These are phyloP conservation scores for Taphrina wiesneri DNA, from an alignment of 1,139 yeast genomes.

Conservation along the genomic window DNA sequence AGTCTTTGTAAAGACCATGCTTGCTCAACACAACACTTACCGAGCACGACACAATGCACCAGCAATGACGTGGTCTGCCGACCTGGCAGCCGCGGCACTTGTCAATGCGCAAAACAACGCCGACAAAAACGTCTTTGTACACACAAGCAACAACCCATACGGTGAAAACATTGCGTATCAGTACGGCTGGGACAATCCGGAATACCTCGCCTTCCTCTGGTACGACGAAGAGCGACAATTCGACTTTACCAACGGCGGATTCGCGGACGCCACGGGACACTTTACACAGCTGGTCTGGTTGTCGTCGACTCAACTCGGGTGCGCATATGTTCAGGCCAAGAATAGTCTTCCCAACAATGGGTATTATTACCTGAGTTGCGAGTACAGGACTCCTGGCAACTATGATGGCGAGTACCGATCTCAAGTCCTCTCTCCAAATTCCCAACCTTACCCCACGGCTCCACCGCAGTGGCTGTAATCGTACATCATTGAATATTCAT, in stretches of 20 bases:
- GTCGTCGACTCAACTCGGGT: slow-evolving; percentile 60
- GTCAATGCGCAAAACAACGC: slow-evolving; percentile 64
- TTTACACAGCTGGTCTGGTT: slow-evolving; percentile 78
- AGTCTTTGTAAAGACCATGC: slow-evolving; percentile 43
- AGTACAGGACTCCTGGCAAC: slow-evolving; percentile 64
- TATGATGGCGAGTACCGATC: slow-evolving; percentile 9
- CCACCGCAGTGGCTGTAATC: slow-evolving; percentile 3
- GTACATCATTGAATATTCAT: neutral
- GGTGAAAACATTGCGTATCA: slow-evolving; percentile 67
- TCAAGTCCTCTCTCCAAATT: slow-evolving; percentile 12
- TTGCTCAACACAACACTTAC: slow-evolving; percentile 60
- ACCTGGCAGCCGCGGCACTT: slow-evolving; percentile 58
- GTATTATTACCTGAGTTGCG: slow-evolving; percentile 57
- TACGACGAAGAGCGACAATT: slow-evolving; percentile 62
- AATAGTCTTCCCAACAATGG: slow-evolving; percentile 48
- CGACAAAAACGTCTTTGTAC: slow-evolving; percentile 69
- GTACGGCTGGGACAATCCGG: slow-evolving; percentile 41
- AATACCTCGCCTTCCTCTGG: slow-evolving; percentile 72
- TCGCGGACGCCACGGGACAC: slow-evolving; percentile 53
- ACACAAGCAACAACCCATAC: slow-evolving; percentile 69
- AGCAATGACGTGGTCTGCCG: slow-evolving; percentile 59
- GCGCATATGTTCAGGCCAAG: slow-evolving; percentile 55
- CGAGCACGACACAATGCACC: slow-evolving; percentile 62
- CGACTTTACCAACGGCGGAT: slow-evolving; percentile 50
- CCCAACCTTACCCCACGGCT: slow-evolving; percentile 2